Evolutionary conservation across 2,329 filamentous ascomycete genomes (phyloP), one percentile per base, ranked within the genome.

Genomic region (Stromatinia cepivora): DNA sequence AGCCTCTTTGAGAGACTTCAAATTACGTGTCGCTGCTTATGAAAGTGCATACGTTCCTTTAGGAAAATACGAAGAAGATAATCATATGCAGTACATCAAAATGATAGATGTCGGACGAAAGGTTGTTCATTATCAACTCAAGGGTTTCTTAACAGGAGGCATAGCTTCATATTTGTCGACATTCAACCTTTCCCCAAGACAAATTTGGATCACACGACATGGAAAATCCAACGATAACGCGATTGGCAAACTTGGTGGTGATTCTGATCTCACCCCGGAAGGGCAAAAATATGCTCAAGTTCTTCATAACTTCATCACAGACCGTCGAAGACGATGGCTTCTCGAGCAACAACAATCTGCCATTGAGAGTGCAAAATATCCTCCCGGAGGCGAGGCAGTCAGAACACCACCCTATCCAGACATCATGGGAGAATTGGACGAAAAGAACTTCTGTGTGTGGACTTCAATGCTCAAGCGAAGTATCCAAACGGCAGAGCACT

Each of bases 61-160:
- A 1, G 95, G 95, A 45, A 88, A 93, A 54, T 96, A 93, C 72
- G 95, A 99, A 79, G 95, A 99, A 81, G 86, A 91, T 31, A 86
- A 96, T 77, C 90, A 94, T 75, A 90, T 97, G 87, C 92, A 96
- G 71, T 99, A 97, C 78, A 96, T 99, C 58, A 74, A 92, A 83
- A 97, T 98, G 91, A 92, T 98, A 73, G 95, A 99, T 79, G 95
- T 99, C 3, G 95, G 95, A 54, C 89, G 94, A 71, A 99, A 99
- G 80, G 87, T 98, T 71, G 89, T 98, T 56, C 92, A 94, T 59
- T 92, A 97, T 79, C 92, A 95, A 72, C 89, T 97, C 71, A 91
- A 91, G 74, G 95, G 95, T 8, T 99, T 99, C 80, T 84, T 99
- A 62, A 93, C 93, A 69, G 92, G 92, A 52, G 92, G 95, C 72